phyloP scores from a whole-genome alignment of 208 protist species.

The Herpetomonas tarakana region DNA sequence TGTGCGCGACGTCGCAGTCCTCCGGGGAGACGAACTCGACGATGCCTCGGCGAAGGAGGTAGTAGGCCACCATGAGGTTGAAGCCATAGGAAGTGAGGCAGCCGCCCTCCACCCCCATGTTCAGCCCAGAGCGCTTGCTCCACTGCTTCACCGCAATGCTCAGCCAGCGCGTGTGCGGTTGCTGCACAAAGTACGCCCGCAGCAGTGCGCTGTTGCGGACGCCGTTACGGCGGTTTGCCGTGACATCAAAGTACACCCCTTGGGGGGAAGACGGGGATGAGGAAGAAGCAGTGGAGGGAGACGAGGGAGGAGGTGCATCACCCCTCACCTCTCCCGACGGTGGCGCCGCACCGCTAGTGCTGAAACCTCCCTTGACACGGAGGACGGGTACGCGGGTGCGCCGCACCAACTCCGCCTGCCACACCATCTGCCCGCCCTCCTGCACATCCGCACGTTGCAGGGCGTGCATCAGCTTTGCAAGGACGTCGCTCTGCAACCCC shows the following conservation, averaged over 20 bases:
- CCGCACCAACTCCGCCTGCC: constrained; percentile 68
- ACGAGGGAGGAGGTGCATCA: neutral
- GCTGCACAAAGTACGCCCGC: constrained; percentile 66
- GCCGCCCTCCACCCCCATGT: constrained; percentile 51
- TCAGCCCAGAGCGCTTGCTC: constrained; percentile 80
- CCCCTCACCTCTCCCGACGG: neutral
- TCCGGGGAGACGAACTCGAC: constrained; percentile 53
- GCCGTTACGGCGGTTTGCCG: constrained; percentile 71
- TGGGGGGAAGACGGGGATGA: neutral
- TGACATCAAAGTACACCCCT: constrained; percentile 77
- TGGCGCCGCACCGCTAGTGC: constrained; percentile 6
- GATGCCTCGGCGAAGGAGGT: constrained; percentile 52
- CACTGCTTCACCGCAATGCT: constrained; percentile 81
- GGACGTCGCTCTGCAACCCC: constrained; percentile 58
- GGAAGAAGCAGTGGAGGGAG: neutral
- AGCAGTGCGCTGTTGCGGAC: constrained; percentile 86
- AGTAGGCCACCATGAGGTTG: constrained; percentile 86
- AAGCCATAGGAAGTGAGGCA: constrained; percentile 89
- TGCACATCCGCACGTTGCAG: constrained; percentile 9
- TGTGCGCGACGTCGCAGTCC: constrained; percentile 45
- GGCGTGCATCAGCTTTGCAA: constrained; percentile 16
- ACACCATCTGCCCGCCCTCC: constrained; percentile 32
- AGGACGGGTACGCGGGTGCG: constrained; percentile 84
- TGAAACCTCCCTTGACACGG: constrained; percentile 30
- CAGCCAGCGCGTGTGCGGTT: constrained; percentile 61